Base-by-base conservation (phyloP, 1,284 basidiomycete genomes). In the Sanghuangporus weigelae region DNA sequence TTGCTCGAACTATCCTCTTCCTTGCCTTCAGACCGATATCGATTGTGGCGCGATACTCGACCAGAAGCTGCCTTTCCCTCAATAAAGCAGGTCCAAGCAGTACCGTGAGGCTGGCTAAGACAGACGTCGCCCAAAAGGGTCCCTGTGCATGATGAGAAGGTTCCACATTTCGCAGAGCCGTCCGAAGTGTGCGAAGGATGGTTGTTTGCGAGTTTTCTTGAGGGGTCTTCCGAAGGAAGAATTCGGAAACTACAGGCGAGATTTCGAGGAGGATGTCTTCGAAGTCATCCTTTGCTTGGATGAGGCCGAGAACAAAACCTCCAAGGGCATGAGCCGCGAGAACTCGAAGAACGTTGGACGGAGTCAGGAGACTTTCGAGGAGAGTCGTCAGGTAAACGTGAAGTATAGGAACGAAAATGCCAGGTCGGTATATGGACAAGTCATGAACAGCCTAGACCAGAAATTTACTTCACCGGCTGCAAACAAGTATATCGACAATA, bases 301-400 rank as follows among this genome's bases (percentile, higher is more conserved):
- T 76, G 1, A 77, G 76, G 2, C 79, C 88, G 14, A 82, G 68
- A 1, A 83, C 85, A 49, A 89, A 80, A 3, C 89, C 89, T 26
- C 87, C 84, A 0, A 92, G 78, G 0, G 89, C 89, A 68, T 90
- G 83, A 55, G 86, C 88, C 12, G 90, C 89, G 69, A 87, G 85
- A 0, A 81, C 74, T 26, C 90, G 86, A 51, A 92, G 75, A 35
- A 75, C 71, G 1, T 87, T 73, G 0, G 84, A 88, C 0, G 83
- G 80, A 0, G 84, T 86, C 7, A 90, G 78, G 7, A 92, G 76
- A 63, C 82, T 83, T n/a, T 76, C 71, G 16, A 92, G 75, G 31
- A 92, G 74, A 3, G 84, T 84, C 2, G 84, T 81, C 10, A 92
- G 74, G 39, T 90, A 72, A 5, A 78, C 75, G 2, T 78, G 75